A percentile compares a stretch with the other conserved stretches of the same genome.
Conservation (phyloP, 192 early-diverging fungal genomes). For the Backusella circina region DNA sequence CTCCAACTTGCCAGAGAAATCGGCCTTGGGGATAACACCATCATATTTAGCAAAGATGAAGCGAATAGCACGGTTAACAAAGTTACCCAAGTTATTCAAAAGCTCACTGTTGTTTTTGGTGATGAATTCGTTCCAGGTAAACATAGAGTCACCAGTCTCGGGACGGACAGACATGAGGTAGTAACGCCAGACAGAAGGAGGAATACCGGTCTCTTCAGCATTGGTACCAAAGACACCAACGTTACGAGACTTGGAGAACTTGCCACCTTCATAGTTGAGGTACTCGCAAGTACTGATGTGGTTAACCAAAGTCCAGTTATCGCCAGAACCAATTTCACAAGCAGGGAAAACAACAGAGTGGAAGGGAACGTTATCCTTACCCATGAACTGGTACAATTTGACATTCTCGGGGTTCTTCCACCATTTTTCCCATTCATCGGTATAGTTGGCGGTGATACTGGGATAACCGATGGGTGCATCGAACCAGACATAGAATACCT, state of each 20-base stretch:
- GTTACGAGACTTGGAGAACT: constrained; percentile 96
- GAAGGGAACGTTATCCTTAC: constrained; percentile 99
- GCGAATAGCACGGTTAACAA: constrained; percentile 95
- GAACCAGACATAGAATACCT: constrained; percentile 99
- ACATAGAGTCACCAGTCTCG: constrained; percentile 87
- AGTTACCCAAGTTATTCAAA: constrained; percentile 94
- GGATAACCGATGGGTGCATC: constrained; percentile 98
- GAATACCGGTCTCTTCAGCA: constrained; percentile 85
- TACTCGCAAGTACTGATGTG: constrained; percentile 94
- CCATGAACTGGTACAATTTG: constrained; percentile 99
- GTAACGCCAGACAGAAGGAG: constrained; percentile 95
- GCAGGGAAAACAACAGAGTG: constrained; percentile 97
- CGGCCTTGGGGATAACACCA: constrained; percentile 65
- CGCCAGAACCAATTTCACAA: constrained; percentile 79
- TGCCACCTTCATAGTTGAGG: constrained; percentile 92
- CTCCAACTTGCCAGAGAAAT: constrained; percentile 58
- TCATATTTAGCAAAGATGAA: constrained; percentile 92
- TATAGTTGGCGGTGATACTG: constrained; percentile 97
- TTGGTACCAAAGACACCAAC: constrained; percentile 98
- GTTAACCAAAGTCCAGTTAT: constrained; percentile 90
- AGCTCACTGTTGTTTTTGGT: constrained; percentile 95
- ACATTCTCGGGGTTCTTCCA: constrained; percentile 99
- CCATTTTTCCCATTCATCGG: constrained; percentile 93
- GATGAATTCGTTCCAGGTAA: constrained; percentile 92
- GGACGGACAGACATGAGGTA: constrained; percentile 91